These are phyloP conservation scores for Cenchrus fungigraminus DNA, from an alignment of 176 grass and related monocot genomes.

Conservation along the genomic window DNA sequence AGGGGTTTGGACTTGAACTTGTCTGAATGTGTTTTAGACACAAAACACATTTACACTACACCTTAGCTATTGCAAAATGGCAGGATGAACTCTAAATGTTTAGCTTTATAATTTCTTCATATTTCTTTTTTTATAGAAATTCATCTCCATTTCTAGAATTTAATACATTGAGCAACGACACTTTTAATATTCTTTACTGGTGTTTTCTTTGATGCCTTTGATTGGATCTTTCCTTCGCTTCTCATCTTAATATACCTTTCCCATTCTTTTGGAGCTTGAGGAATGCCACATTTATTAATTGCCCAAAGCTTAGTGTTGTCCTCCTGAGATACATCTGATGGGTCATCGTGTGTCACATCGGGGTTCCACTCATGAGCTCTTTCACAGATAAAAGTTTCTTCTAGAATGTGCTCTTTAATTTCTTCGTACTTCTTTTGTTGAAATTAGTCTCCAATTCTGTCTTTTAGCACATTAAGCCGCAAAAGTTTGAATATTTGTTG, in stretches of 20 bases:
- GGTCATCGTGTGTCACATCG: constrained; percentile 53
- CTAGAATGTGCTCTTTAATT: constrained; percentile 32
- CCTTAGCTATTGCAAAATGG: no score
- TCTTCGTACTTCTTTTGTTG: background rate
- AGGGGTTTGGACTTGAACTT: no score
- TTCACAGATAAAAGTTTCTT: constrained; percentile 55
- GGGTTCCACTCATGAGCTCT: constrained; percentile 61
- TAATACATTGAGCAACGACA: no score
- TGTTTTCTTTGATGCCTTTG: background rate
- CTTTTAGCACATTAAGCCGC: constrained; percentile 49
- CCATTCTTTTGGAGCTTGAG: constrained; percentile 45
- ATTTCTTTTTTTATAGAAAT: no score
- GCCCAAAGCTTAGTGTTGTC: constrained; percentile 54
- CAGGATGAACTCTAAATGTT: no score
- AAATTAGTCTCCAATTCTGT: constrained; percentile 18
- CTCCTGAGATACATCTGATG: constrained; percentile 54
- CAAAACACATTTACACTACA: no score
- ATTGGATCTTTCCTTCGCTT: constrained; percentile 50
- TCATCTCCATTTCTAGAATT: no score
- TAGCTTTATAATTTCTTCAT: no score
- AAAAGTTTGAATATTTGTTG: constrained; percentile 40
- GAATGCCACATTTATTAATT: constrained; percentile 59
- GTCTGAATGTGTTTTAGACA: no score
- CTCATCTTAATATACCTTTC: constrained; percentile 68
- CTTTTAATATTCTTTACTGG: no score